phyloP scores from a whole-genome alignment of 169 alveolate species.

The Perkinsus chesapeaki region DNA sequence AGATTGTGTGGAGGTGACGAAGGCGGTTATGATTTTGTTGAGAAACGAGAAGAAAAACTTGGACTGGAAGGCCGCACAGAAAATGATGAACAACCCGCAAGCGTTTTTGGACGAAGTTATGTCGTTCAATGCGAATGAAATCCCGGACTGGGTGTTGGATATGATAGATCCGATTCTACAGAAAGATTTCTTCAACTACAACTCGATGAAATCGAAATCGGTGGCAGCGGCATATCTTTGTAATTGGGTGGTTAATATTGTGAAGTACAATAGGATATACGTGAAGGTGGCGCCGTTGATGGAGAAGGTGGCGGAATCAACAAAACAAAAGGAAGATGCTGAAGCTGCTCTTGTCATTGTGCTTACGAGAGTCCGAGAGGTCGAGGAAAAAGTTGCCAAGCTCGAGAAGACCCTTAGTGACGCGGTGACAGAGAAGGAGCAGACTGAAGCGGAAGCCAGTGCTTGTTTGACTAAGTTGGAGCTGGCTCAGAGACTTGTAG shows the following conservation, averaged over 20 bases:
- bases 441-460: constrained; percentile 77
- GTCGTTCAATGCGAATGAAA: constrained; percentile 79
- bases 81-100: constrained; percentile 84
- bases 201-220: constrained; percentile 82
- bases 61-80: constrained; percentile 82
- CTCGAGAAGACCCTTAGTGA: constrained; percentile 73
- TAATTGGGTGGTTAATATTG: constrained; percentile 85
- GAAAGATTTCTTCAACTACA: constrained; percentile 78
- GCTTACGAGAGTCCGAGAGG: constrained; percentile 69
- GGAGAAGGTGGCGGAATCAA: constrained; percentile 82
- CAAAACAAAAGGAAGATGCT: constrained; percentile 73
- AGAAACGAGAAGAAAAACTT: constrained; percentile 80
- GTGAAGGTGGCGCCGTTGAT: constrained; percentile 82
- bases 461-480: constrained; percentile 74
- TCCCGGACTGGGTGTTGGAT: constrained; percentile 81
- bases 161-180: constrained; percentile 71
- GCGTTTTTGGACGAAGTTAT: constrained; percentile 78
- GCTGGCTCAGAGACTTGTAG: constrained; percentile 86
- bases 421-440: constrained; percentile 73
- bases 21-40: constrained; percentile 79
- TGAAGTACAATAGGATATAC: constrained; percentile 83
- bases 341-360: constrained; percentile 82
- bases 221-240: constrained; percentile 89
- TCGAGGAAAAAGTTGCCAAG: constrained; percentile 63
- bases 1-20: constrained; percentile 79